phyloP scores from a whole-genome alignment of 257 asterid genomes.

The Gentiana macrophylla region DNA sequence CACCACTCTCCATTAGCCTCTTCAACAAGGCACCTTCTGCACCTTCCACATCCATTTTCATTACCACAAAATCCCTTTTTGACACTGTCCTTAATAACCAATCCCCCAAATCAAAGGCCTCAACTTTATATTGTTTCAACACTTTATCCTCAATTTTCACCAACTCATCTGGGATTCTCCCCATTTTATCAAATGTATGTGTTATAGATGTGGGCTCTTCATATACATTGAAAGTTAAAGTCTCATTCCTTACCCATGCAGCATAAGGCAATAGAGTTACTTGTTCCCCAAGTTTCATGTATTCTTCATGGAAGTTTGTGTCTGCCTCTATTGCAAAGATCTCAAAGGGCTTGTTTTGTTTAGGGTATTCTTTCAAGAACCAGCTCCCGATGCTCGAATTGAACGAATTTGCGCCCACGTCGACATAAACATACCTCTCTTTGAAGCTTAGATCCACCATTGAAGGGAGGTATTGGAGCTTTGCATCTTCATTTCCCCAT shows the following conservation, averaged over 20 bases:
- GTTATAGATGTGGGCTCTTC: slow-evolving; percentile 21
- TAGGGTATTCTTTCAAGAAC: slow-evolving; percentile 44
- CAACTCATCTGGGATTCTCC: slow-evolving; percentile 13
- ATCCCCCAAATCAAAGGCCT: slow-evolving; percentile 40
- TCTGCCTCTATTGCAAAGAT: slow-evolving; percentile 51
- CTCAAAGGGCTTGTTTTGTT: slow-evolving; percentile 27
- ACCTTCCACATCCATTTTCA: slow-evolving; percentile 57
- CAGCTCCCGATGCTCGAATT: slow-evolving; percentile 46
- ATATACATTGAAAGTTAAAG: slow-evolving; percentile 28
- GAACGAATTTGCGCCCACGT: slow-evolving; percentile 39
- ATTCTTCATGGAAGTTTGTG: slow-evolving; percentile 26
- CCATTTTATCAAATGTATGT: slow-evolving; percentile 26
- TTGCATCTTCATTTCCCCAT: slow-evolving; percentile 24
- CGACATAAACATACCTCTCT: slow-evolving; percentile 35
- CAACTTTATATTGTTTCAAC: slow-evolving; percentile 3
- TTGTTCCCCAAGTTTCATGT: slow-evolving; percentile 12
- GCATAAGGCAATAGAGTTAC: slow-evolving; percentile 42
- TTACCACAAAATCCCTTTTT: slow-evolving; percentile 34
- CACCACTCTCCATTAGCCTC: slow-evolving; percentile 27
- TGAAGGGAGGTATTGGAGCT: slow-evolving; percentile 29
- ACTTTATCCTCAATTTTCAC: slow-evolving; percentile 10
- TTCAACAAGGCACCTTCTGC: slow-evolving; percentile 25
- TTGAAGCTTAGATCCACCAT: slow-evolving; percentile 20
- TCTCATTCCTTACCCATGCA: slow-evolving; percentile 42
- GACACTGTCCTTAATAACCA: slow-evolving; percentile 27